Evolutionary conservation across 805 yeast genomes (phyloP), one percentile per base, ranked within the genome.

Genomic region (Brettanomyces nanus): DNA sequence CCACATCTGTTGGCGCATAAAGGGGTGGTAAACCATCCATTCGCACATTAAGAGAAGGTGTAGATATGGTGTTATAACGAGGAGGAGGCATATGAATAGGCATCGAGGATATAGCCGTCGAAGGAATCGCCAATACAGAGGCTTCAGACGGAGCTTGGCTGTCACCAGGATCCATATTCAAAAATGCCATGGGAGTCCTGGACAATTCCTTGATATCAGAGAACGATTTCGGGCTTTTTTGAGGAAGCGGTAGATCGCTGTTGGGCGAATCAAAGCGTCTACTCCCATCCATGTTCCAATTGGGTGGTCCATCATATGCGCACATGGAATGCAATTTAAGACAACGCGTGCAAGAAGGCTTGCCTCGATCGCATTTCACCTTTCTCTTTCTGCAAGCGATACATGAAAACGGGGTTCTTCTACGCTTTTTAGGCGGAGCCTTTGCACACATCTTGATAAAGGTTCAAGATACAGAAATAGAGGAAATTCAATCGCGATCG

Each of bases 391-490:
- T 32, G 35, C 58, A 53, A 13, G 20, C 22, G 5, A 43, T 32
- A 31, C 58, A 53, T 1, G 55, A 48, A 6, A 48, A 36, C 1
- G 56, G 54, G 4, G 48, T 44, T 41, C 56, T 43, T 14, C 57
- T 38, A 22, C 42, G 37, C 36, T 45, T 45, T 29, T 51, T 51
- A 26, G 10, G 26, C 7, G 26, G 11, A n/a, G n/a, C n/a, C n/a
- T n/a, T n/a, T n/a, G n/a, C n/a, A n/a, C n/a, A n/a, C n/a, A n/a
- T n/a, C n/a, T n/a, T n/a, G n/a, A n/a, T n/a, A n/a, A n/a, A n/a
- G n/a, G n/a, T n/a, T n/a, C n/a, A n/a, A n/a, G n/a, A n/a, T n/a
- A n/a, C n/a, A n/a, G n/a, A n/a, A n/a, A n/a, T n/a, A n/a, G n/a
- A n/a, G n/a, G n/a, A n/a, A n/a, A n/a, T n/a, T n/a, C n/a, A n/a